phyloP scores from a whole-genome alignment of 73 alveolate genomes.

The Paramecium biaurelia region DNA sequence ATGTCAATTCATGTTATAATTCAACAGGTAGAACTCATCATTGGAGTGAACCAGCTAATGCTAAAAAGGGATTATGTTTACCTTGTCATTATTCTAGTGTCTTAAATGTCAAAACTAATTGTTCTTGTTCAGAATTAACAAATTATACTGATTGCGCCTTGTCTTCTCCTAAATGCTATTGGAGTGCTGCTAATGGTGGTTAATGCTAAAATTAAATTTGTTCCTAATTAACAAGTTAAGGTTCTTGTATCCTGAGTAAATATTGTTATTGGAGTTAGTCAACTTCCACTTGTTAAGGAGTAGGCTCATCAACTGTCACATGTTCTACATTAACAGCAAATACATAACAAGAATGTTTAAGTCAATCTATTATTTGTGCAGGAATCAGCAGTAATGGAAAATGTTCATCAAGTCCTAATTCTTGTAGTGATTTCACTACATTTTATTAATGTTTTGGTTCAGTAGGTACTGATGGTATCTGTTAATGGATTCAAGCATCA shows the following conservation, averaged over 20 bases:
- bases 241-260: neutral
- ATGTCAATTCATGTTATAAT: neutral
- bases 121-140: neutral
- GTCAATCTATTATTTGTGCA: neutral
- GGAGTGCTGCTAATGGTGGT: neutral
- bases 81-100: neutral
- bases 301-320: neutral
- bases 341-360: neutral
- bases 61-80: neutral
- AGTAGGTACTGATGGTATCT: neutral
- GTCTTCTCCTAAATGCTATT: neutral
- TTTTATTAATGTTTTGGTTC: conserved; percentile 1
- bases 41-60: neutral
- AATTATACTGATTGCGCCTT: conserved; percentile 11
- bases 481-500: neutral
- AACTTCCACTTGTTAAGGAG: neutral
- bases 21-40: neutral
- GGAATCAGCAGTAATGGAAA: neutral
- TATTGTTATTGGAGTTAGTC: neutral
- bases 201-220: neutral
- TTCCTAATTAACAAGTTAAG: neutral
- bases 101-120: neutral
- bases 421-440: neutral
- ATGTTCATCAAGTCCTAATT: neutral
- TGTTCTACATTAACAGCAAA: neutral